Percentiles rank a stretch among this genome's conserved stretches.
These are phyloP conservation scores for Aspergillus campestris DNA, from an alignment of 495 filamentous ascomycete species.

Conservation along the genomic window DNA sequence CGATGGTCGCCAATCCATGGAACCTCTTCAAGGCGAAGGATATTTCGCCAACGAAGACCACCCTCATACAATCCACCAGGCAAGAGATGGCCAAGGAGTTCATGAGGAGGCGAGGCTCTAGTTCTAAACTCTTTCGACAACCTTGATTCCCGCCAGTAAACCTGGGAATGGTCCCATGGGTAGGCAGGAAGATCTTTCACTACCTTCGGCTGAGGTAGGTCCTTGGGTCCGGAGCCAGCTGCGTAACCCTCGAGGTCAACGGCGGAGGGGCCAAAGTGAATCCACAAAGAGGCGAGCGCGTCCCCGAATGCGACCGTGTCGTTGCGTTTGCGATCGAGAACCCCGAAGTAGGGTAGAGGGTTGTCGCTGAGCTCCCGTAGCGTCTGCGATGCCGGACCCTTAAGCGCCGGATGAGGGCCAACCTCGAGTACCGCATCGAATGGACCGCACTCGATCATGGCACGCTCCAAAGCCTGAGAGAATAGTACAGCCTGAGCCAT, in stretches of 20 bases:
- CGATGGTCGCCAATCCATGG: neutral
- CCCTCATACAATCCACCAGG: neutral
- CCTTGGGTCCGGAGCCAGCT: neutral
- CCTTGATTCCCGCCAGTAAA: slow-evolving; percentile 32
- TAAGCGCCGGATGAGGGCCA: slow-evolving; percentile 43
- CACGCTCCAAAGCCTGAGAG: neutral
- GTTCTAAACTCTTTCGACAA: neutral
- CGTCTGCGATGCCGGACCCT: slow-evolving; percentile 27
- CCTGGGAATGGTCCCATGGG: slow-evolving; percentile 32
- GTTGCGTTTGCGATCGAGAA: neutral
- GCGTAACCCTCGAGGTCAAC: neutral
- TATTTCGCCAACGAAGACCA: neutral
- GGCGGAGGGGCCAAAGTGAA: neutral
- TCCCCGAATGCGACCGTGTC: neutral
- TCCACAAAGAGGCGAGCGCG: neutral
- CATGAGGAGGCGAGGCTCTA: neutral
- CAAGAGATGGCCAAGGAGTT: neutral
- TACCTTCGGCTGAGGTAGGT: neutral
- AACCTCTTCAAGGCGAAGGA: neutral
- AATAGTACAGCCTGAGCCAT: slow-evolving; percentile 8
- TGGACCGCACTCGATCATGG: neutral
- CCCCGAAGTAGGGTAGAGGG: neutral
- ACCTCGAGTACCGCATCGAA: slow-evolving; percentile 36
- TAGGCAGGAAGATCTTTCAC: slow-evolving; percentile 34
- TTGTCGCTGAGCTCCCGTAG: too few species aligned